phyloP scores from a whole-genome alignment of 805 yeast genomes.

The Metschnikowia similis region DNA sequence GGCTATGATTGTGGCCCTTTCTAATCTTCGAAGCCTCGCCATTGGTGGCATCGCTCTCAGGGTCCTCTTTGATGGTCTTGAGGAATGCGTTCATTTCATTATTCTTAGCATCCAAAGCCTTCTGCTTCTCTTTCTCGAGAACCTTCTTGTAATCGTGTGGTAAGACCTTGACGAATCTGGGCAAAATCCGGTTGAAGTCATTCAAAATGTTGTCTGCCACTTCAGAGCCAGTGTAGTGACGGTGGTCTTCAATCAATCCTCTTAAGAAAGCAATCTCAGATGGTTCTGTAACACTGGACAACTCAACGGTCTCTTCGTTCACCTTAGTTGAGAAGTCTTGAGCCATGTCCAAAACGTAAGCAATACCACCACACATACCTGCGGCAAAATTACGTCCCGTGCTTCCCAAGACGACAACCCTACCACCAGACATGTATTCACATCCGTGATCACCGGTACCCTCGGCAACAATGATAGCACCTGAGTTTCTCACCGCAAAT shows the following conservation, averaged over 20 bases:
- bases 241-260: conserved; percentile 90
- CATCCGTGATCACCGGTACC: conserved; percentile 99
- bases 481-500: conserved; percentile 97
- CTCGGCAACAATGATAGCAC: conserved; percentile 95
- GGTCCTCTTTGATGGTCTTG: conserved; percentile 73
- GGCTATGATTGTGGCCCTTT: conserved; percentile 43
- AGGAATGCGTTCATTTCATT: conserved; percentile 63
- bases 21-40: conserved; percentile 71
- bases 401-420: conserved; percentile 86
- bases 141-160: conserved; percentile 91
- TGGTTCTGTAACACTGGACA: conserved; percentile 74
- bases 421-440: conserved; percentile 99
- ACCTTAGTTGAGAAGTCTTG: conserved; percentile 83
- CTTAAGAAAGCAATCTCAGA: conserved; percentile 91
- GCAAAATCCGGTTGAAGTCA: conserved; percentile 84
- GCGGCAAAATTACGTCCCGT: conserved; percentile 95
- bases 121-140: conserved; percentile 68
- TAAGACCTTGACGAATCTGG: conserved; percentile 87
- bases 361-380: conserved; percentile 99
- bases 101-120: conserved; percentile 59
- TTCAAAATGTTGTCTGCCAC: conserved; percentile 77
- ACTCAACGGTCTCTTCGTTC: conserved; percentile 77
- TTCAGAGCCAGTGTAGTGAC: conserved; percentile 90
- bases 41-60: conserved; percentile 80
- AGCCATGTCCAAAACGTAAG: conserved; percentile 91